Evolutionary conservation across 768 basidiomycete species (phyloP), one percentile per base, ranked within the genome.

Genomic region (Chalciporus sphaerocephalus): DNA sequence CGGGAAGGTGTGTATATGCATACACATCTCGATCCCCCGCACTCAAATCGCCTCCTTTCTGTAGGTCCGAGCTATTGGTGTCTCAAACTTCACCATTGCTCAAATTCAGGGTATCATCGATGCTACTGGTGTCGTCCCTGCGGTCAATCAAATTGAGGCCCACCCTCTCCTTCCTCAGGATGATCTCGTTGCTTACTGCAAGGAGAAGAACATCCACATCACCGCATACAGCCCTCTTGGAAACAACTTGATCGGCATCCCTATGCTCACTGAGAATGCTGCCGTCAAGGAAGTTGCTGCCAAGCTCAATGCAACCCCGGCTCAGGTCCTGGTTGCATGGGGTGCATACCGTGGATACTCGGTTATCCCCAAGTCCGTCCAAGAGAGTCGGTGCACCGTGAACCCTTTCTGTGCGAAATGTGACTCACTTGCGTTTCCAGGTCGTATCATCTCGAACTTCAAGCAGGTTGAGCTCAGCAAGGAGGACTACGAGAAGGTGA

Each of bases 261-360:
- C 79, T 45, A 78, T 78, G 66, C 70, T 91, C 47, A 83, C 84
- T 3, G 87, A 90, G 35, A 70, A 87, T 61, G 64, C 79, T 4
- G 70, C 69, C 37, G 76, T 93, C 20, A 56, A 73, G 37, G 75
- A 75, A 44, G 73, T 92, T 38, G 89, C 88, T 17, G 64, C 79
- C 49, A 74, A 71, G 56, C 73, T 85, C 27, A 69, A 70, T 25
- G 84, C 80, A 5, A 83, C 84, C 1, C 70, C 87, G 2, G 91
- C 89, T 0, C 87, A 93, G 64, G 84, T 93, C 28, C 74, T 93
- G 44, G 69, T 95, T 49, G 87, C 88, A 0, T 94, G 89, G 89
- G 85, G 80, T 11, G 77, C 67, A 28, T 62, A 81, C 54, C 77
- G 88, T 33, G 91, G 89, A 11, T 84, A 81, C 64, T 82, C 81